A percentile compares a stretch with the other conserved stretches of the same genome.
phyloP scores from a whole-genome alignment of 148 eudicot species.

The Oxyria digyna region DNA sequence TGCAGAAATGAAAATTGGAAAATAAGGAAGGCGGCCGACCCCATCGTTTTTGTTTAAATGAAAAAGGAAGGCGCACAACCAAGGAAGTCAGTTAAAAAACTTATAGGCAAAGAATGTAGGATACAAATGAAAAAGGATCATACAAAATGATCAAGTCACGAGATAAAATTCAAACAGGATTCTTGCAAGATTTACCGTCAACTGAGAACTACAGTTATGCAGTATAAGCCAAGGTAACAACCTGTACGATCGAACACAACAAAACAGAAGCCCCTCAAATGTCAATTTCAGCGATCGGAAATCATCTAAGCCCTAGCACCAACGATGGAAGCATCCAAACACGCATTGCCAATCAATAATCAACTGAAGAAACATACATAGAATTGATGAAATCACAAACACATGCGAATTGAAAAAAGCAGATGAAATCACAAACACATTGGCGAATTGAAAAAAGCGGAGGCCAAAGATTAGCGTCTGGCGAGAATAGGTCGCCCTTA shows the following conservation, averaged over 20 bases:
- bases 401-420: not conserved
- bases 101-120: not conserved
- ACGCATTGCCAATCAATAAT: not conserved
- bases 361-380: not conserved
- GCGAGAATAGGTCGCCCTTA: not conserved
- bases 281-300: not conserved
- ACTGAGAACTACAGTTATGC: not conserved
- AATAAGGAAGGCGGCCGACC: not conserved
- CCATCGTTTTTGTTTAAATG: not conserved
- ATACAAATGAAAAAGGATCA: not conserved
- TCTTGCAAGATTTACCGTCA: not conserved
- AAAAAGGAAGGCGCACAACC: too few species aligned
- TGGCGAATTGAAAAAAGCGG: not conserved
- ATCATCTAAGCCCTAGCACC: not conserved
- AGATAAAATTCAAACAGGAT: not conserved
- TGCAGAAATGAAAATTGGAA: not conserved
- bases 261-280: not conserved
- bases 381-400: not conserved
- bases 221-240: not conserved
- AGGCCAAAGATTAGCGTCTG: not conserved
- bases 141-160: not conserved
- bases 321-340: too few species aligned
- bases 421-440: constrained; percentile 3
- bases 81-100: constrained; percentile 6
- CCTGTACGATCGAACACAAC: not conserved